These are phyloP conservation scores for Phialemoniopsis sp. DNA, from an alignment of 2,329 filamentous ascomycete species.

Conservation along the genomic window DNA sequence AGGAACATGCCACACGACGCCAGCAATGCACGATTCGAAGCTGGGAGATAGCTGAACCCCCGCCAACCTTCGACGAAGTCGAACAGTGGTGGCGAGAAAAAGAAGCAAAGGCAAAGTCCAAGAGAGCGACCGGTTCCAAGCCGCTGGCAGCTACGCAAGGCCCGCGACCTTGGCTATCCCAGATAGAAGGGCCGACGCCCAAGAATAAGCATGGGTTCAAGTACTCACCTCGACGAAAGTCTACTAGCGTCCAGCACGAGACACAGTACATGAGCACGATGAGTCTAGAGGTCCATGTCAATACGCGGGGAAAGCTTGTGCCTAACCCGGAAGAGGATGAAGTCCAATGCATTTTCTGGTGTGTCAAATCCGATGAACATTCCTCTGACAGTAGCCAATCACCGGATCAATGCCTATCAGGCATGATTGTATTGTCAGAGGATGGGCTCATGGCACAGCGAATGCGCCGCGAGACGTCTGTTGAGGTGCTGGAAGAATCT, in stretches of 20 bases:
- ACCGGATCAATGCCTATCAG: conserved; percentile 42
- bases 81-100: conserved; percentile 57
- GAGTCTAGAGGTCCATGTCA: conserved; percentile 90
- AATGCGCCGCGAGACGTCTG: conserved; percentile 55
- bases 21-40: conserved; percentile 56
- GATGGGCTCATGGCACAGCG: conserved; percentile 54
- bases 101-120: conserved; percentile 14
- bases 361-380: conserved; percentile 71
- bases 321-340: conserved; percentile 91
- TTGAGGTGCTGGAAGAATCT: conserved; percentile 68
- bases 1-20: conserved; percentile 45
- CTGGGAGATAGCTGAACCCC: conserved; percentile 73
- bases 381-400: conserved; percentile 42
- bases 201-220: conserved; percentile 79
- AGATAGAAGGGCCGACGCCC: conserved; percentile 86
- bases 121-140: conserved; percentile 6
- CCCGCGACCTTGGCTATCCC: conserved; percentile 52
- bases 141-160: conserved; percentile 7
- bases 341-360: conserved; percentile 87
- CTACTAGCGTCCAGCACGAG: conserved; percentile 76
- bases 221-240: conserved; percentile 72
- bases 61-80: conserved; percentile 70
- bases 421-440: conserved; percentile 69
- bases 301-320: conserved; percentile 73
- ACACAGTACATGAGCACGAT: conserved; percentile 94